phyloP scores from a whole-genome alignment of 2,329 filamentous ascomycete species.

The Botrytis medusae region DNA sequence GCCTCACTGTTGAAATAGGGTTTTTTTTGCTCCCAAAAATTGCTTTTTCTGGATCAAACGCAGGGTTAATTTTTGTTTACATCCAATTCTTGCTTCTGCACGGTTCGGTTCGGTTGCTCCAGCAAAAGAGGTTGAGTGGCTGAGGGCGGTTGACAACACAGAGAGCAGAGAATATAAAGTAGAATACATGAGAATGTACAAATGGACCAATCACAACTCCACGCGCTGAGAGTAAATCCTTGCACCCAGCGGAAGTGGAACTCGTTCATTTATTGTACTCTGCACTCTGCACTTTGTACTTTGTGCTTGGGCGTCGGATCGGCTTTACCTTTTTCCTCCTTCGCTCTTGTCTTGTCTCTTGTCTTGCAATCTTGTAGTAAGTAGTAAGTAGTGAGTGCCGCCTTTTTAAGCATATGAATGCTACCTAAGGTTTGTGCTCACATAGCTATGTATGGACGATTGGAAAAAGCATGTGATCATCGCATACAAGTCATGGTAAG shows the following conservation, averaged over 20 bases:
- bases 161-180: no score
- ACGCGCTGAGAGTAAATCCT: background rate
- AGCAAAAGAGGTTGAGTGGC: background rate
- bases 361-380: background rate
- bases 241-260: background rate
- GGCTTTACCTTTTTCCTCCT: background rate
- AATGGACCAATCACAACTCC: background rate
- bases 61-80: slow-evolving; percentile 3
- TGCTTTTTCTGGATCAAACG: background rate
- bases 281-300: no score
- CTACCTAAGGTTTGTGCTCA: background rate
- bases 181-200: no score
- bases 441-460: background rate
- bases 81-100: background rate
- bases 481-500: background rate
- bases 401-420: no score
- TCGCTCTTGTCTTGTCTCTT: background rate
- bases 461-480: background rate
- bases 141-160: slow-evolving; percentile 4
- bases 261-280: no score
- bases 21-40: background rate
- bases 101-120: background rate
- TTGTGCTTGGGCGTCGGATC: background rate
- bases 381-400: no score
- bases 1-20: background rate